These are phyloP conservation scores for Phytophthora syringae DNA, from an alignment of 352 stramenopile species.

Conservation along the genomic window DNA sequence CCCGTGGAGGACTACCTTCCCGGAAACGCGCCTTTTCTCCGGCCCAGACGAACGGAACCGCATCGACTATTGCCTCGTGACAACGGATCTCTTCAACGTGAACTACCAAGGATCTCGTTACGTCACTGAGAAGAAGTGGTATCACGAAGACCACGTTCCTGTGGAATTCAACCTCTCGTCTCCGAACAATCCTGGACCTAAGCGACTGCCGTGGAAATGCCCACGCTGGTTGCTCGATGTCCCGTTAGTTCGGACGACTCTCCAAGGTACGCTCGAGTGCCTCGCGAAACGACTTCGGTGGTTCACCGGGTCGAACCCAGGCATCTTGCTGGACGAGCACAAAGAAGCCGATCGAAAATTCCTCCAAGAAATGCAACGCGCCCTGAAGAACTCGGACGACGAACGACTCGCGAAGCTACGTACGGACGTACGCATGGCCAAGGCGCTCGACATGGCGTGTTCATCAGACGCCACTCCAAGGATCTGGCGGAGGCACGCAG, in stretches of 20 bases:
- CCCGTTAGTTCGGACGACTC: no score
- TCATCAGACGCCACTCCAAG: no score
- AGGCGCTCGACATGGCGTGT: no score
- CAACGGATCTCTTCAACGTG: neutral
- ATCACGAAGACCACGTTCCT: neutral
- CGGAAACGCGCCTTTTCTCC: neutral
- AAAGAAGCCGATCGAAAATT: slow-evolving; percentile 1
- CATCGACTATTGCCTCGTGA: neutral
- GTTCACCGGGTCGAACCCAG: neutral
- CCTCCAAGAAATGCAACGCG: neutral
- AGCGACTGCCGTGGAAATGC: neutral
- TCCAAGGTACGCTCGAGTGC: no score
- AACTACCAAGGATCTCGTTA: neutral
- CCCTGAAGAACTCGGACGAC: neutral
- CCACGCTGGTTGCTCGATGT: neutral
- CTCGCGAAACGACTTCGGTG: neutral
- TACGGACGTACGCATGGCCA: no score
- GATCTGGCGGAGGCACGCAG: no score
- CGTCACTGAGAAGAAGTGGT: neutral
- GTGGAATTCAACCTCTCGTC: neutral
- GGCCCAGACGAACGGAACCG: neutral
- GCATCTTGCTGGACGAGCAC: slow-evolving; percentile 4
- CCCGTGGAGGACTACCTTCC: neutral
- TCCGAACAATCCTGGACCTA: neutral
- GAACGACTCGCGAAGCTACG: neutral